phyloP scores from a whole-genome alignment of 116 monocot species.

The Posidonia oceanica region DNA sequence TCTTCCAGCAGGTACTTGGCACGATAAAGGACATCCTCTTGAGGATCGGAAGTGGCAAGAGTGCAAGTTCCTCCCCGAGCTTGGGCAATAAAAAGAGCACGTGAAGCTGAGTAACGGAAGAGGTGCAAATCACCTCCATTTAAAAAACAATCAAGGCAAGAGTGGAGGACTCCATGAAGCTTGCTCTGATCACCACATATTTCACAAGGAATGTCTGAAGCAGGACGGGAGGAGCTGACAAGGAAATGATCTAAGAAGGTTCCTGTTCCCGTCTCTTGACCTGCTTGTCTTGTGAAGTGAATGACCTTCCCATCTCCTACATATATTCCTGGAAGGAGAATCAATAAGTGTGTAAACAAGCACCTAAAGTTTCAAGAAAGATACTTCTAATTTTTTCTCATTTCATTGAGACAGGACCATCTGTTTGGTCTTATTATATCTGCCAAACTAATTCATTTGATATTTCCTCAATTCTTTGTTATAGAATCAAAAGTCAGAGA shows the following conservation, averaged over 20 bases:
- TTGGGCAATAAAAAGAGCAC: conserved; percentile 63
- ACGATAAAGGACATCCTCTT: conserved; percentile 40
- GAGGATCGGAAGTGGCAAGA: conserved; percentile 46
- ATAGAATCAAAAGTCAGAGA: too few species aligned
- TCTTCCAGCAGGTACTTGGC: conserved; percentile 55
- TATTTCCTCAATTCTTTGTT: too few species aligned
- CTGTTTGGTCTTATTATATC: too few species aligned
- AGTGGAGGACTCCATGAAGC: conserved; percentile 54
- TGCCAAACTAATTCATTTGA: too few species aligned
- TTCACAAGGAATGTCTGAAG: conserved; percentile 24
- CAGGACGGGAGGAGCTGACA: conserved; percentile 45
- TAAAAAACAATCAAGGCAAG: conserved; percentile 86
- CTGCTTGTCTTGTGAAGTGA: conserved; percentile 77
- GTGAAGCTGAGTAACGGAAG: conserved; percentile 54
- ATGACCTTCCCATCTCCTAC: conserved; percentile 60
- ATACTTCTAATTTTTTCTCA: not conserved
- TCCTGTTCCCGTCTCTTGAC: conserved; percentile 77
- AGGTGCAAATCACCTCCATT: conserved; percentile 48
- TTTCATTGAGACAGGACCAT: not conserved
- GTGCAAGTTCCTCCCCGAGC: conserved; percentile 90
- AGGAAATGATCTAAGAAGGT: conserved; percentile 47
- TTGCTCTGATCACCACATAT: conserved; percentile 54
- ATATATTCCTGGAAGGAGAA: conserved; percentile 47
- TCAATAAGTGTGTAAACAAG: not conserved
- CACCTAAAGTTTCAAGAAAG: not conserved